Base-by-base conservation (phyloP, 345 rosid species). In the Eucalyptus tenuipes region DNA sequence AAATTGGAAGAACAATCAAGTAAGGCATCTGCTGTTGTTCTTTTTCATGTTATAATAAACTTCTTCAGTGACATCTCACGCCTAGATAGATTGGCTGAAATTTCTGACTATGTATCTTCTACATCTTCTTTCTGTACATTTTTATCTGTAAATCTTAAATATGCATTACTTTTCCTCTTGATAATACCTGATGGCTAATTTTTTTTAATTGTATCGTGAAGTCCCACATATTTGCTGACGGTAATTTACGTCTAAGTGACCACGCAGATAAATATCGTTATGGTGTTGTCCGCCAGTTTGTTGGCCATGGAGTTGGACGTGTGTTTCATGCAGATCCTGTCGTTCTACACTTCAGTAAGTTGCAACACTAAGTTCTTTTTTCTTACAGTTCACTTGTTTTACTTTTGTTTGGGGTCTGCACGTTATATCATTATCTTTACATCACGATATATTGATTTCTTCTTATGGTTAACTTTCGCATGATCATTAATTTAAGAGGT, bases 321-420 rank as follows among this genome's bases (percentile, higher is more conserved):
- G 96, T 97, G 91, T 97, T 97, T 90, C 98, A 96, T 87, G 94
- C 99, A 4, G 99, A 96, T 93, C 99, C 99, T 59, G 95, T 96
- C 86, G 88, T 97, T 91, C 92, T 92, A 66, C 98, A 97, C 91
- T 93, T 75, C 94, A 91, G 99, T 96, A 96, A 92, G 81, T 37
- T 71, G 81, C 45, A 71, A 18, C 45, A 71, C 24, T 71, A 71
- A 68, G 4, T 33, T 71, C 13, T 33, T 18, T 68, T 37, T 33
- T 71, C 81, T 71, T 71, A 5, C 45, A 18, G 25, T 37, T 71
- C 45, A 85, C 40, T 48, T 25, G 10, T 82, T 82, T 44, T 82
- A 82, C 33, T 24, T 42, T 45, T 82, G 22, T 44, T 44, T 86
- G 87, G 61, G 87, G 45, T 86, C 45, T 48, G 40, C 6, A 16